Evolutionary conservation across 345 rosid genomes (phyloP).

Genomic region (rapeseed (Brassica napus)): DNA sequence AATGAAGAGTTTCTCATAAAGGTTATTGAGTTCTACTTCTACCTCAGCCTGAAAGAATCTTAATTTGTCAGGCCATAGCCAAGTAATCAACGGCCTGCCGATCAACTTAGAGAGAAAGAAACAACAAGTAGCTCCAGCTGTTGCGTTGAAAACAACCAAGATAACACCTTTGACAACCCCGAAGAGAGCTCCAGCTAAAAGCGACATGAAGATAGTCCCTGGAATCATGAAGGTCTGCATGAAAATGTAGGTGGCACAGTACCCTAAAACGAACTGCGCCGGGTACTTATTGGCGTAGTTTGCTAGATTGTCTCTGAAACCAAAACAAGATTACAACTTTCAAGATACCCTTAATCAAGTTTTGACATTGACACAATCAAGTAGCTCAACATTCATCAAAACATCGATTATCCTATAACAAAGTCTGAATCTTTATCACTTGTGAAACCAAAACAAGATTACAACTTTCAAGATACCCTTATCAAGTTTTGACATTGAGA

Average conservation of each 20-base stretch:
- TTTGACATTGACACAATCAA: not conserved
- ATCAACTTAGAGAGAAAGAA: slow-evolving; percentile 89
- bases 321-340: not conserved
- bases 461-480: not conserved
- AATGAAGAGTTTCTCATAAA: not conserved
- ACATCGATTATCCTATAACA: not conserved
- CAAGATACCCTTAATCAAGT: not conserved
- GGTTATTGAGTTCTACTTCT: not conserved
- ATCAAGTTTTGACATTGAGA: not conserved
- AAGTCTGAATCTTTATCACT: not conserved
- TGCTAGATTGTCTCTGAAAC: slow-evolving; percentile 77
- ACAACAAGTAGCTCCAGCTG: slow-evolving; percentile 95
- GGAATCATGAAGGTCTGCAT: slow-evolving; percentile 99
- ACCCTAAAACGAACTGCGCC: slow-evolving; percentile 80
- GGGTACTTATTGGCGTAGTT: slow-evolving; percentile 77
- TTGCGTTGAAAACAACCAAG: slow-evolving; percentile 87
- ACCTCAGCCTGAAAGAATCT: slow-evolving; percentile 97
- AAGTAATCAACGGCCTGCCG: slow-evolving; percentile 83
- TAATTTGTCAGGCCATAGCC: slow-evolving; percentile 98
- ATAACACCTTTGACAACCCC: slow-evolving; percentile 85
- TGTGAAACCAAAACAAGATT: not conserved
- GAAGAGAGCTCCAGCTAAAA: slow-evolving; percentile 96
- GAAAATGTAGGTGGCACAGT: slow-evolving; percentile 94
- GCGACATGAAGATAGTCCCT: slow-evolving; percentile 97
- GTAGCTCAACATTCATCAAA: not conserved